These are phyloP conservation scores for Fusarium clavum DNA, from an alignment of 2,329 filamentous ascomycete genomes.

Conservation along the genomic window DNA sequence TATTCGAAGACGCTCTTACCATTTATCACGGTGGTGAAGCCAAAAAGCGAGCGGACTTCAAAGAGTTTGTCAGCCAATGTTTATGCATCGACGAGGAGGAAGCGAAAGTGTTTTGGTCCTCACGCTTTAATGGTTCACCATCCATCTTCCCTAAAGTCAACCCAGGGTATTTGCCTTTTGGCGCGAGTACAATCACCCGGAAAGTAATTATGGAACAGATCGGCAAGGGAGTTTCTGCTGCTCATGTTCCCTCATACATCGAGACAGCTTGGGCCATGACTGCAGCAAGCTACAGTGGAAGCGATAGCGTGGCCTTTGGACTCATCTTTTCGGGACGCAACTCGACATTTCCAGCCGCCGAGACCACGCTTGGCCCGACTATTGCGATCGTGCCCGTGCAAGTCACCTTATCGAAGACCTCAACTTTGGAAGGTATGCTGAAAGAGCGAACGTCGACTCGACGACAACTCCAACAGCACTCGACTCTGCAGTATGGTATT, in stretches of 20 bases:
- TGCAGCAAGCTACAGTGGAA: not conserved
- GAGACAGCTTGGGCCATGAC: not conserved
- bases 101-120: not conserved
- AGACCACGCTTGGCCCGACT: not conserved
- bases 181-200: not conserved
- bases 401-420: not conserved
- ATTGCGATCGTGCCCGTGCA: not conserved
- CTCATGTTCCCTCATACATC: not conserved
- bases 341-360: not conserved
- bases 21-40: not conserved
- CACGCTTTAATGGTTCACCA: not conserved
- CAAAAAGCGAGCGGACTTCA: not conserved
- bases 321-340: not conserved
- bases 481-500: not conserved
- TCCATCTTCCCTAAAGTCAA: not conserved
- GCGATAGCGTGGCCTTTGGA: not conserved
- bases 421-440: not conserved
- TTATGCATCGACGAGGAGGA: not conserved
- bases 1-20: not conserved
- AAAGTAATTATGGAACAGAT: not conserved
- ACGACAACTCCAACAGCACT: not conserved
- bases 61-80: not conserved
- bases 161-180: not conserved
- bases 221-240: not conserved
- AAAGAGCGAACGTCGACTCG: not conserved